Evolutionary conservation across 1,284 basidiomycete genomes (phyloP).

Genomic region (Cryptococcus sp.): DNA sequence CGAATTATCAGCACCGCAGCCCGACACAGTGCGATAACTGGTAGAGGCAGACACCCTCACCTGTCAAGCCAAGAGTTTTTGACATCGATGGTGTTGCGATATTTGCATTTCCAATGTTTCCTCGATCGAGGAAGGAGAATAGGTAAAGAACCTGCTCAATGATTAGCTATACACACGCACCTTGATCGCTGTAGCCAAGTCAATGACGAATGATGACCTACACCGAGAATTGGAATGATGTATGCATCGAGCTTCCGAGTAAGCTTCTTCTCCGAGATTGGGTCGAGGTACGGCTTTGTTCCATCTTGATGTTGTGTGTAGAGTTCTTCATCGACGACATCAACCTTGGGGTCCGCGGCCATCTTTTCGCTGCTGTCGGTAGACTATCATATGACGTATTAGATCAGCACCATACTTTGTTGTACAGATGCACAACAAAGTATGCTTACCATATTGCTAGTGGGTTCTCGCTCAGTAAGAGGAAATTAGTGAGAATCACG

Average conservation of each 20-base stretch:
- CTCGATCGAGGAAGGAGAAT: neutral
- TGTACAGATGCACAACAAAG: too few relatives aligned
- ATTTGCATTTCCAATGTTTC: neutral
- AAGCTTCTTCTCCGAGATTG: neutral
- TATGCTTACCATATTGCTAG: too few relatives aligned
- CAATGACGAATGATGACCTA: neutral
- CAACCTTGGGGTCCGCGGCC: too few relatives aligned
- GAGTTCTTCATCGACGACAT: too few relatives aligned
- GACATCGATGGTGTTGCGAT: neutral
- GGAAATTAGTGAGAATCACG: too few relatives aligned
- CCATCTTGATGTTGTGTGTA: too few relatives aligned
- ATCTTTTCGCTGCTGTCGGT: too few relatives aligned
- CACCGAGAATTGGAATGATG: neutral
- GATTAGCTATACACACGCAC: neutral
- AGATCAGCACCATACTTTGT: too few relatives aligned
- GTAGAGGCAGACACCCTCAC: neutral
- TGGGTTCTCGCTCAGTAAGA: too few relatives aligned
- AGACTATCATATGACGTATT: too few relatives aligned
- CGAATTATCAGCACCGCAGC: neutral
- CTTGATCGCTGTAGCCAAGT: neutral
- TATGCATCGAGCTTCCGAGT: neutral
- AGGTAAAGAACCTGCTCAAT: neutral
- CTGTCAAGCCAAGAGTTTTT: neutral
- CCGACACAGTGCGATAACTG: too few relatives aligned
- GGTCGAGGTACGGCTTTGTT: neutral